phyloP scores from a whole-genome alignment of 179 eudicot genomes.

The Amaranthus tricolor region DNA sequence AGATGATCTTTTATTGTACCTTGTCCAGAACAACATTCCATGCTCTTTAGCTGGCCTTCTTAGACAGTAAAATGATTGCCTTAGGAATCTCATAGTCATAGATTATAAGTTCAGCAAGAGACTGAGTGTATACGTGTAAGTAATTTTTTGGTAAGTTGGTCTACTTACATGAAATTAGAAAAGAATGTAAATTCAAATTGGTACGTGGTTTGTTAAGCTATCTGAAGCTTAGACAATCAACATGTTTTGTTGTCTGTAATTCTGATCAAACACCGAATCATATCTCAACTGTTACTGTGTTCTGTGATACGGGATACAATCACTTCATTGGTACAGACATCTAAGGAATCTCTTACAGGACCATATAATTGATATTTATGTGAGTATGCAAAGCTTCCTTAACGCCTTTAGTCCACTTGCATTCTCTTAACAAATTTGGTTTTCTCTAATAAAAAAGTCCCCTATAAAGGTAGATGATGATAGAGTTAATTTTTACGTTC shows the following conservation, averaged over 20 bases:
- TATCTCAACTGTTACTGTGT: slow-evolving; percentile 10
- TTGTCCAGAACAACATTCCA: slow-evolving; percentile 29
- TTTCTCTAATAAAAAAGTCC: slow-evolving; percentile 17
- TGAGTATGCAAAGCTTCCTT: neutral
- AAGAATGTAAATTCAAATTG: neutral
- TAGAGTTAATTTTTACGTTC: slow-evolving; percentile 16
- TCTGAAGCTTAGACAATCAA: neutral
- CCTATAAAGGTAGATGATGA: slow-evolving; percentile 22
- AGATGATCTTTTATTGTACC: slow-evolving; percentile 23
- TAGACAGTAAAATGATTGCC: slow-evolving; percentile 27
- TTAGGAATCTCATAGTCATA: neutral
- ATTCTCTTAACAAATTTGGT: slow-evolving; percentile 7
- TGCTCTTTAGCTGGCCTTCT: slow-evolving; percentile 21
- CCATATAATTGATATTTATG: neutral
- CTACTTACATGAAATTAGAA: slow-evolving; percentile 5
- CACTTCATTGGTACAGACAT: slow-evolving; percentile 15
- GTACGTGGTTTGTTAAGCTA: neutral
- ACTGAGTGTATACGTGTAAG: neutral
- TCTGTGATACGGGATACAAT: slow-evolving; percentile 25
- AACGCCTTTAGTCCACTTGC: slow-evolving; percentile 18
- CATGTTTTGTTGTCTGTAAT: slow-evolving; percentile 2
- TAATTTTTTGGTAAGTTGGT: neutral
- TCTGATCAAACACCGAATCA: slow-evolving; percentile 20
- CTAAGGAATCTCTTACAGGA: slow-evolving; percentile 25
- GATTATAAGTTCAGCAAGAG: slow-evolving; percentile 5